Conservation (phyloP, 495 filamentous ascomycete genomes). For the Penicillium herquei region DNA sequence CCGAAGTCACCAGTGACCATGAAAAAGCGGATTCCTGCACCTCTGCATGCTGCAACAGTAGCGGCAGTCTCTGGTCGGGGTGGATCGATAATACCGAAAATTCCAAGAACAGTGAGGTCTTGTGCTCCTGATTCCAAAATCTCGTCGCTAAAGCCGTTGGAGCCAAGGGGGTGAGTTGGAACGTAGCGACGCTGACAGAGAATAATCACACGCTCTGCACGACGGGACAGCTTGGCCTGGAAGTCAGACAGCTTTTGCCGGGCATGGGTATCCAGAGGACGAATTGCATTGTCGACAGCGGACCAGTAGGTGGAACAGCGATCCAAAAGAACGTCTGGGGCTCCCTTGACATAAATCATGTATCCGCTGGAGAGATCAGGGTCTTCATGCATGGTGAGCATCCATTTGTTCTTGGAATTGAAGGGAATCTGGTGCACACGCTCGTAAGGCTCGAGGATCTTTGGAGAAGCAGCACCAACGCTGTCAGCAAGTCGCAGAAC, state of each 20-base stretch:
- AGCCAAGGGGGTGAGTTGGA: conserved; percentile 21
- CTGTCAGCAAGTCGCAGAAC: conserved; percentile 65
- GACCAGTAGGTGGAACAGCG: conserved; percentile 46
- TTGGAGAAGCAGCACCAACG: conserved; percentile 49
- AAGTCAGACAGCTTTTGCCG: conserved; percentile 32
- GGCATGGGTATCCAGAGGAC: conserved; percentile 34
- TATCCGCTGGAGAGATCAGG: conserved; percentile 14
- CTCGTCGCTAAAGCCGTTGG: conserved; percentile 46
- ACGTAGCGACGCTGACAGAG: conserved; percentile 38
- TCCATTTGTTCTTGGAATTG: conserved; percentile 76
- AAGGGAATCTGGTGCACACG: conserved; percentile 67
- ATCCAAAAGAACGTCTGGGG: conserved; percentile 49
- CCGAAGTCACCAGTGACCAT: conserved; percentile 72
- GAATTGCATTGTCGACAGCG: conserved; percentile 27
- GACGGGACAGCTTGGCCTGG: conserved; percentile 42
- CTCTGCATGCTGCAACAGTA: conserved; percentile 48
- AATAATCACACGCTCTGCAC: conserved; percentile 52
- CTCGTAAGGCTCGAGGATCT: conserved; percentile 43
- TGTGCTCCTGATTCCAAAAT: conserved; percentile 34
- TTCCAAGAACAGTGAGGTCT: conserved; percentile 47
- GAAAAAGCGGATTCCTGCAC: conserved; percentile 59
- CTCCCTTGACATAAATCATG: conserved; percentile 48
- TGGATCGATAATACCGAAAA: conserved; percentile 59
- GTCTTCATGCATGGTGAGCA: conserved; percentile 34
- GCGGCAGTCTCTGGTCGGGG: conserved; percentile 61